These are phyloP conservation scores for Oidium heveae DNA, from an alignment of 2,329 filamentous ascomycete genomes.

Conservation along the genomic window DNA sequence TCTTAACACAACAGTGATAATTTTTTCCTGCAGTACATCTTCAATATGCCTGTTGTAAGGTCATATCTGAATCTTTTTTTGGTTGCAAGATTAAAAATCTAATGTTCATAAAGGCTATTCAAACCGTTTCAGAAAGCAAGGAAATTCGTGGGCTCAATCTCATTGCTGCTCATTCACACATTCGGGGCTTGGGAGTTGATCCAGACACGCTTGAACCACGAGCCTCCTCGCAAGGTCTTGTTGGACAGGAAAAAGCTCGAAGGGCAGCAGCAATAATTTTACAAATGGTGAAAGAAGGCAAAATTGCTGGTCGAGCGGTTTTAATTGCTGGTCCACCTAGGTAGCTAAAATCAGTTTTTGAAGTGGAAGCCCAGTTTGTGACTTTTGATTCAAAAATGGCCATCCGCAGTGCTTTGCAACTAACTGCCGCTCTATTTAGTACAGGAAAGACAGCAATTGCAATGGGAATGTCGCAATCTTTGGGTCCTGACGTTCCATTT, in stretches of 20 bases:
- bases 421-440: slow-evolving; percentile 20
- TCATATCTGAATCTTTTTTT: background rate
- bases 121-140: slow-evolving; percentile 80
- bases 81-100: background rate
- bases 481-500: slow-evolving; percentile 85
- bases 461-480: slow-evolving; percentile 94
- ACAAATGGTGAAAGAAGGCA: slow-evolving; percentile 97
- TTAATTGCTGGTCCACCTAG: slow-evolving; percentile 85
- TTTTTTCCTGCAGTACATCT: background rate
- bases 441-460: slow-evolving; percentile 97
- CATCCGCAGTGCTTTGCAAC: background rate
- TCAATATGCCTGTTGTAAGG: slow-evolving; percentile 12
- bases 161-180: slow-evolving; percentile 95
- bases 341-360: slow-evolving; percentile 15
- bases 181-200: slow-evolving; percentile 85
- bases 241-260: slow-evolving; percentile 86
- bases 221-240: slow-evolving; percentile 65
- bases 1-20: background rate
- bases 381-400: background rate
- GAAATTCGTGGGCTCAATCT: slow-evolving; percentile 92
- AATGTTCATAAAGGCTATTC: slow-evolving; percentile 26
- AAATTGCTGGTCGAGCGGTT: slow-evolving; percentile 87
- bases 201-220: slow-evolving; percentile 73
- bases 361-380: background rate
- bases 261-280: slow-evolving; percentile 91